phyloP scores from a whole-genome alignment of 768 basidiomycete genomes.

The Termitomyces sp. region DNA sequence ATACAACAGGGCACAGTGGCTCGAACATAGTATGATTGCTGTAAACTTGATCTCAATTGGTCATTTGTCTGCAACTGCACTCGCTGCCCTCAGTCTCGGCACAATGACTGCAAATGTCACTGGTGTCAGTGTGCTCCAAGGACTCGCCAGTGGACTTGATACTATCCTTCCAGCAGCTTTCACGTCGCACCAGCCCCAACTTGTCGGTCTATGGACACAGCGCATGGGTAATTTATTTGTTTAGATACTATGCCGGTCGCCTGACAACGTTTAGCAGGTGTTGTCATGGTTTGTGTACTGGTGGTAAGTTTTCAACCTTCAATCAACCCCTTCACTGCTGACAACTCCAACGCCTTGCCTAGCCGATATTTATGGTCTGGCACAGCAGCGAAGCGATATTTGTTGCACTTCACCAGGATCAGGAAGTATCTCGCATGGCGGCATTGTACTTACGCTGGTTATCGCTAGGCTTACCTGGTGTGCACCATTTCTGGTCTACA shows the following conservation, averaged over 20 bases:
- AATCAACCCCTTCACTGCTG: not conserved
- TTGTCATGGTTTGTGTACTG: conserved; percentile 12
- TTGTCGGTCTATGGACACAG: conserved; percentile 61
- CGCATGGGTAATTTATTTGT: conserved; percentile 17
- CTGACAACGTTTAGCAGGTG: not conserved
- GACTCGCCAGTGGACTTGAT: not conserved
- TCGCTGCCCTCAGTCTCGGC: not conserved
- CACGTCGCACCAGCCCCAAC: not conserved
- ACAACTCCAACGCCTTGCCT: not conserved
- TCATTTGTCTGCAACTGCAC: not conserved
- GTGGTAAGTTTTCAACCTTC: not conserved
- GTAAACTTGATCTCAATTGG: not conserved
- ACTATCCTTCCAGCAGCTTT: not conserved
- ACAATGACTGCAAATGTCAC: not conserved
- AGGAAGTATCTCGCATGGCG: not conserved
- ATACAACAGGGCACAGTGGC: not conserved
- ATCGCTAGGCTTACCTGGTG: not conserved
- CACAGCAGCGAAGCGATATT: not conserved
- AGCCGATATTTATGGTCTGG: not conserved
- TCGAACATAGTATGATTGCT: not conserved
- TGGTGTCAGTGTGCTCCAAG: not conserved
- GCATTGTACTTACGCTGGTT: not conserved
- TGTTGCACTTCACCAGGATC: conserved; percentile 1
- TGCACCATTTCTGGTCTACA: not conserved
- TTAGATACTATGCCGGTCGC: not conserved